phyloP scores from a whole-genome alignment of 805 yeast species.

The Candida golubevii region DNA sequence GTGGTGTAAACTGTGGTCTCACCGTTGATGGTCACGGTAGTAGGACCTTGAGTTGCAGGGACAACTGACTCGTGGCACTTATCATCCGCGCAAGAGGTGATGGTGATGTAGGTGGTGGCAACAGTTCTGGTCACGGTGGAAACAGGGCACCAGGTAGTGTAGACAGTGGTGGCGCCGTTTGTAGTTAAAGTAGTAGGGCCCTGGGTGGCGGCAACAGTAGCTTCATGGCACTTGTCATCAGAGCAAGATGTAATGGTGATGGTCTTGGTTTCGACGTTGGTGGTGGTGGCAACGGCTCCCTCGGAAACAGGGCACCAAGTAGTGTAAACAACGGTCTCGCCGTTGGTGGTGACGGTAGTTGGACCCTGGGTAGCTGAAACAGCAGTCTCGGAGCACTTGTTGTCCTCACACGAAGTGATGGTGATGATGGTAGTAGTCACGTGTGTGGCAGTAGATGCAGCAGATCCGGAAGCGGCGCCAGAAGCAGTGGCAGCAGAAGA shows the following conservation, averaged over 20 bases:
- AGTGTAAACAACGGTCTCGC: slow-evolving; percentile 20
- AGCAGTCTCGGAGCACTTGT: slow-evolving; percentile 12
- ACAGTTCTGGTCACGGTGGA: slow-evolving; percentile 14
- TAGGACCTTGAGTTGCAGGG: slow-evolving; percentile 31
- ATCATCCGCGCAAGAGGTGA: slow-evolving; percentile 19
- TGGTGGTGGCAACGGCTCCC: slow-evolving; percentile 16
- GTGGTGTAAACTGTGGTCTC: slow-evolving; percentile 26
- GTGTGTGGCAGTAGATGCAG: slow-evolving; percentile 12
- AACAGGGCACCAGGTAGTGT: slow-evolving; percentile 37
- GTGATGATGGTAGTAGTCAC: slow-evolving; percentile 25
- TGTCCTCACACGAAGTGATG: slow-evolving; percentile 19
- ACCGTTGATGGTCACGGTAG: slow-evolving; percentile 20
- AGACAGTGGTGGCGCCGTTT: slow-evolving; percentile 16
- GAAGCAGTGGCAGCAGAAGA: slow-evolving; percentile 14
- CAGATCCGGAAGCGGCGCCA: slow-evolving; percentile 10
- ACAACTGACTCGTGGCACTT: slow-evolving; percentile 14
- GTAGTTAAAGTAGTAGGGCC: slow-evolving; percentile 27
- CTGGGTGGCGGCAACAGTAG: slow-evolving; percentile 27
- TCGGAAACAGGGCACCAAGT: slow-evolving; percentile 33
- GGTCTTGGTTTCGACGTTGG: slow-evolving; percentile 15
- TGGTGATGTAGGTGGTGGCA: slow-evolving; percentile 24
- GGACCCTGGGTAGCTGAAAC: slow-evolving; percentile 31
- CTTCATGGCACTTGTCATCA: slow-evolving; percentile 26
- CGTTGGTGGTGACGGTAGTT: slow-evolving; percentile 20
- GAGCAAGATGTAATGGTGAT: slow-evolving; percentile 32